A percentile compares a stretch with the other conserved stretches of the same genome.
phyloP scores from a whole-genome alignment of 441 rosid genomes.

The Flueggea neowawraea region DNA sequence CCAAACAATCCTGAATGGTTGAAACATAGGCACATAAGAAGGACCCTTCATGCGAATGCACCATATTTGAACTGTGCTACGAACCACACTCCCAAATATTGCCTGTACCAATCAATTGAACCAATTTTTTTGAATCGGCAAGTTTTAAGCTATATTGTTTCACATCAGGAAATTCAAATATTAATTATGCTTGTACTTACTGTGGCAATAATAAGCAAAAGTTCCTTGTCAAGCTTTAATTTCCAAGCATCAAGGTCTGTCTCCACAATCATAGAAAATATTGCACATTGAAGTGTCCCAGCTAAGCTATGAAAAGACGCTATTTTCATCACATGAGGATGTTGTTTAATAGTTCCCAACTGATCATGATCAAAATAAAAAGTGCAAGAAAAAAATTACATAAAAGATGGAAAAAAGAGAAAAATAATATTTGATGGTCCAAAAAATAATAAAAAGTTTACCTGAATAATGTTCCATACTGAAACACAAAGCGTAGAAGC shows the following conservation, averaged over 20 bases:
- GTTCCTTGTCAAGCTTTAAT: slow-evolving; percentile 46
- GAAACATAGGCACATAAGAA: slow-evolving; percentile 63
- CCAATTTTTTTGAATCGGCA: too few species aligned
- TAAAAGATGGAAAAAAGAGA: neutral
- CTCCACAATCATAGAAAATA: slow-evolving; percentile 52
- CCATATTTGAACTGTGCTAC: slow-evolving; percentile 53
- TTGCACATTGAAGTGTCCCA: slow-evolving; percentile 60
- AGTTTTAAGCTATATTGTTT: too few species aligned
- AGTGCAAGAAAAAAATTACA: neutral
- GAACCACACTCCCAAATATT: slow-evolving; percentile 50
- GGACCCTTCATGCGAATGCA: slow-evolving; percentile 54
- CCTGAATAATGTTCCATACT: slow-evolving; percentile 69
- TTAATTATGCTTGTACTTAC: slow-evolving; percentile 27
- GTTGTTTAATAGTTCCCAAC: slow-evolving; percentile 46
- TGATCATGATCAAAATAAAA: slow-evolving; percentile 4
- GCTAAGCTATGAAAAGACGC: slow-evolving; percentile 61
- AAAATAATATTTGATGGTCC: too few species aligned
- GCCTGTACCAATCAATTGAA: slow-evolving; percentile 27
- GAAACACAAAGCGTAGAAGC: slow-evolving; percentile 56
- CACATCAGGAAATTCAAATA: neutral
- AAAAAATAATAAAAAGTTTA: slow-evolving; percentile 1
- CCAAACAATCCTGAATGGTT: slow-evolving; percentile 78
- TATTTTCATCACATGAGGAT: slow-evolving; percentile 71
- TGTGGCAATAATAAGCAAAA: slow-evolving; percentile 53
- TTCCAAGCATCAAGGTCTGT: slow-evolving; percentile 67